Evolutionary conservation across 345 rosid genomes (phyloP).

Genomic region (Tarenaya hassleriana): DNA sequence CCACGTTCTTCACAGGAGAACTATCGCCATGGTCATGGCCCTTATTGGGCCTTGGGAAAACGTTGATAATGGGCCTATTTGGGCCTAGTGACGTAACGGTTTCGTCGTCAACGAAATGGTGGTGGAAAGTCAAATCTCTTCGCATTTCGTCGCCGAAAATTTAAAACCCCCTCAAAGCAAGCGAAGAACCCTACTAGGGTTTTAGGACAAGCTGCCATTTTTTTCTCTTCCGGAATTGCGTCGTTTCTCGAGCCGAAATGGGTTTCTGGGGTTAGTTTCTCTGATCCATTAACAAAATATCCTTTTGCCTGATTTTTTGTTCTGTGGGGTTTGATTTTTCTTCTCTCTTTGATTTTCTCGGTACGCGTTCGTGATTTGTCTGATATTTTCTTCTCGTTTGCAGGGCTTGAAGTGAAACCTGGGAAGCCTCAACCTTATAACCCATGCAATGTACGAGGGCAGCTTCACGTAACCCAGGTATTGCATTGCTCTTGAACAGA

Average conservation of each 20-base stretch:
- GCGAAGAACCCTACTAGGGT: no score
- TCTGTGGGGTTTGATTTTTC: background rate
- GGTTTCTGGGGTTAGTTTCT: slow-evolving; percentile 58
- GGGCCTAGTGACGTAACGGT: no score
- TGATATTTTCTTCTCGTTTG: slow-evolving; percentile 2
- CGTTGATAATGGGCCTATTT: no score
- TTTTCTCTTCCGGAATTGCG: background rate
- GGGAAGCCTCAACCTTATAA: slow-evolving; percentile 60
- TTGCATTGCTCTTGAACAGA: background rate
- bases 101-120: no score
- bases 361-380: slow-evolving; percentile 2
- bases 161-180: no score
- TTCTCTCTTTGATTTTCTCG: background rate
- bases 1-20: no score
- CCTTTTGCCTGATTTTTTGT: background rate
- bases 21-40: no score
- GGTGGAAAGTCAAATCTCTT: no score
- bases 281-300: background rate
- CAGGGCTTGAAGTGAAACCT: slow-evolving; percentile 84
- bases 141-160: no score
- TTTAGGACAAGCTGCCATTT: slow-evolving; percentile 27
- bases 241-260: slow-evolving; percentile 29
- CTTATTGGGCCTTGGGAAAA: no score
- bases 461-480: slow-evolving; percentile 82
- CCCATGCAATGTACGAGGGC: slow-evolving; percentile 53